Evolutionary conservation across 495 filamentous ascomycete genomes (phyloP).

Genomic region (Aspergillus taichungensis): DNA sequence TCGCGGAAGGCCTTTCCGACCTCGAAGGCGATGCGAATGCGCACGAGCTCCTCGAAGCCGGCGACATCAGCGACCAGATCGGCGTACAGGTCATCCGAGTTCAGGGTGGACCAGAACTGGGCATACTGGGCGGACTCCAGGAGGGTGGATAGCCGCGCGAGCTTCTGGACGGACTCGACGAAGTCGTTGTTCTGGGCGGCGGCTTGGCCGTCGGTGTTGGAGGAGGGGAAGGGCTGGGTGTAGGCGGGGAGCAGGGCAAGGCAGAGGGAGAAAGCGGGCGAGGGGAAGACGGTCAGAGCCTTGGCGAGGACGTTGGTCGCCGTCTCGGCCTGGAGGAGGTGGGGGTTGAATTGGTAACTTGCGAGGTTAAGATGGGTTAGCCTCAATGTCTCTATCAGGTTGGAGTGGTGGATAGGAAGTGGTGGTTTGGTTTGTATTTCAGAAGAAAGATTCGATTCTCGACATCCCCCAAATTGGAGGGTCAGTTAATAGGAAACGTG

Average conservation of each 20-base stretch:
- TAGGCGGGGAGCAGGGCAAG: conserved; percentile 82
- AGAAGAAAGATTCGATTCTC: conserved; percentile 24
- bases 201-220: conserved; percentile 49
- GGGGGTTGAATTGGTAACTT: conserved; percentile 99
- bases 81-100: conserved; percentile 91
- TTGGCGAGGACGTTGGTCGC: conserved; percentile 99
- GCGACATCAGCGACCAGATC: conserved; percentile 89
- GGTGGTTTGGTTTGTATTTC: conserved; percentile 15
- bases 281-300: conserved; percentile 93
- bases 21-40: conserved; percentile 81
- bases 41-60: conserved; percentile 95
- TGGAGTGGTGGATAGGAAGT: neutral
- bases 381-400: neutral
- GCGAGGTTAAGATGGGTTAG: neutral
- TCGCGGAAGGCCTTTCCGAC: conserved; percentile 83
- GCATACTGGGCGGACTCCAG: conserved; percentile 80
- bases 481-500: conserved; percentile 99
- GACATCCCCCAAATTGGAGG: conserved; percentile 26
- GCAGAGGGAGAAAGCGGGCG: conserved; percentile 87
- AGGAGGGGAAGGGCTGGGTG: conserved; percentile 50
- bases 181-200: conserved; percentile 55
- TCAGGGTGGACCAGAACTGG: conserved; percentile 86
- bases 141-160: conserved; percentile 71
- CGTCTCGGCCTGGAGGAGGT: conserved; percentile 91
- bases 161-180: conserved; percentile 81